Conservation (phyloP, 208 protist species). For the Trypanosoma conorhini region DNA sequence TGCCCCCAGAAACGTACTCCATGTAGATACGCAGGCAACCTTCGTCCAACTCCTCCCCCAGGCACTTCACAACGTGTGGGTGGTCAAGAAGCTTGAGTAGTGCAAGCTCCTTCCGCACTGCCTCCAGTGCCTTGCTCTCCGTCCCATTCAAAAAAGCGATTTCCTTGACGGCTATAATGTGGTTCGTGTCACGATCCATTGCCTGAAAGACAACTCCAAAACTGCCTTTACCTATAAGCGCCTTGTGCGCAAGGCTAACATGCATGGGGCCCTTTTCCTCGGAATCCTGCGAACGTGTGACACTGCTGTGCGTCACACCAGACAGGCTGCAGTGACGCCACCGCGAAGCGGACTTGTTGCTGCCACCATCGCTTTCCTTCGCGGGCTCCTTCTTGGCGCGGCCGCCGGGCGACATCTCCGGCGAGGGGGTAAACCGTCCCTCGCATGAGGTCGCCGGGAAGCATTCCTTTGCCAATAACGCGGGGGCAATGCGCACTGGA, state of each 20-base stretch:
- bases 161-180: constrained; percentile 90
- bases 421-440: constrained; percentile 1
- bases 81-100: constrained; percentile 84
- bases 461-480: not conserved
- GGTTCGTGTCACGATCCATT: constrained; percentile 87
- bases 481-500: not conserved
- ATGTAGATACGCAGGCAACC: constrained; percentile 89
- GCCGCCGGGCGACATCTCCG: constrained; percentile 1
- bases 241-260: constrained; percentile 65
- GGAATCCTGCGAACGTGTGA: constrained; percentile 14
- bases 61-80: constrained; percentile 91
- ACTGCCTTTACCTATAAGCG: constrained; percentile 86
- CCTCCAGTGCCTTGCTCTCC: constrained; percentile 24
- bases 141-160: constrained; percentile 32
- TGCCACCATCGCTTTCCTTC: not conserved
- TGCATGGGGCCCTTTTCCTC: constrained; percentile 26
- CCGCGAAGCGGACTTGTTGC: not conserved
- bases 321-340: not conserved
- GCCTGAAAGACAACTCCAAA: constrained; percentile 85
- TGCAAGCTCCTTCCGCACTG: constrained; percentile 68
- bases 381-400: not conserved
- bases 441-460: not conserved
- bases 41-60: constrained; percentile 77
- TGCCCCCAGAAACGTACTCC: constrained; percentile 92
- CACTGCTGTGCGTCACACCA: constrained; percentile 16